These are phyloP conservation scores for Aspergillus neoniger DNA, from an alignment of 2,329 filamentous ascomycete genomes.

Conservation along the genomic window DNA sequence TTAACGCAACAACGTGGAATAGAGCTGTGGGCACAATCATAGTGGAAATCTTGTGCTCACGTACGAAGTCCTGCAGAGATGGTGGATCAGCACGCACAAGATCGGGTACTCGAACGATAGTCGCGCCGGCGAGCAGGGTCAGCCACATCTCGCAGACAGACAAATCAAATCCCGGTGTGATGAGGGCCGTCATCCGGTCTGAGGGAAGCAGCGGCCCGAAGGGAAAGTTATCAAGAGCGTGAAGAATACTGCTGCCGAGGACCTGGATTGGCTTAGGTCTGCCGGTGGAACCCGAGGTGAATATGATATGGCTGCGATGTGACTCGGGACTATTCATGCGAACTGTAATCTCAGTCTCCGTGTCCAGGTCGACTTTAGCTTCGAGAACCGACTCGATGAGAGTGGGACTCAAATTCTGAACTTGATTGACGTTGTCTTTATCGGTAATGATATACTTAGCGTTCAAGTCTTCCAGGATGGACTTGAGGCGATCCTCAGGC, in stretches of 20 bases:
- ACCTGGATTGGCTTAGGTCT: constrained; percentile 78
- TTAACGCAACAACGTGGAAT: constrained; percentile 4
- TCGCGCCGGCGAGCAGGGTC: constrained; percentile 12
- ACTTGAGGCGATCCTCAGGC: neutral
- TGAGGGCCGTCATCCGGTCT: constrained; percentile 17
- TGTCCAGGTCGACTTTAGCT: neutral
- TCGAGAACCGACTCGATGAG: too few species aligned
- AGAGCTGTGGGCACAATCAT: constrained; percentile 11
- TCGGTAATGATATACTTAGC: neutral
- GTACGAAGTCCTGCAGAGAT: neutral
- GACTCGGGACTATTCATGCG: neutral
- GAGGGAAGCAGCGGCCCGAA: constrained; percentile 8
- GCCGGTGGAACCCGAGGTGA: constrained; percentile 68
- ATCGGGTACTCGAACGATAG: constrained; percentile 10
- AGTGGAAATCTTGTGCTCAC: neutral
- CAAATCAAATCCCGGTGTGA: constrained; percentile 19
- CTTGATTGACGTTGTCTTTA: neutral
- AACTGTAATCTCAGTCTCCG: neutral
- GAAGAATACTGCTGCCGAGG: constrained; percentile 53
- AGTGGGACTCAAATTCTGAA: neutral
- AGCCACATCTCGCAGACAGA: constrained; percentile 20
- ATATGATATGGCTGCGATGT: constrained; percentile 42
- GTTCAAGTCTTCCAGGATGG: neutral
- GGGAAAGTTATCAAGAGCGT: constrained; percentile 6
- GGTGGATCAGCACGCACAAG: constrained; percentile 2